Conservation (phyloP, 106 monocot genomes). For the Cymbidium sinense region DNA sequence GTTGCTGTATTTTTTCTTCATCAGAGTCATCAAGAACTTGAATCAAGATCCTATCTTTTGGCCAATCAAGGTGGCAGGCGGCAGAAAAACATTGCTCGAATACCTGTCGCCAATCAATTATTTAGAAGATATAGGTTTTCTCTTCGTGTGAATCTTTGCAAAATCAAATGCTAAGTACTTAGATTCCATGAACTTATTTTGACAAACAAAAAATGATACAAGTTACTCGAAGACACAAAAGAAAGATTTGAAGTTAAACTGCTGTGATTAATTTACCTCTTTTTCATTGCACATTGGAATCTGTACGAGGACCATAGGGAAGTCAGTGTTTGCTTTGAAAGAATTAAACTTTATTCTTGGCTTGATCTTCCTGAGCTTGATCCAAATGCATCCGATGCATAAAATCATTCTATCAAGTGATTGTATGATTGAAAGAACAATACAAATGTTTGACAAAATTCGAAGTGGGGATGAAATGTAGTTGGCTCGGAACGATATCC, state of each 20-base stretch:
- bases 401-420: slow-evolving; percentile 5
- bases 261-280: slow-evolving; percentile 3
- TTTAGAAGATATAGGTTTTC: neutral
- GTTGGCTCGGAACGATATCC: slow-evolving; percentile 4
- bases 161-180: no score
- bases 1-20: slow-evolving; percentile 7
- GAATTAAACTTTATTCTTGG: neutral
- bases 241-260: no score
- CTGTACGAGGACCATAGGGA: neutral
- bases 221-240: no score
- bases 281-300: slow-evolving; percentile 26
- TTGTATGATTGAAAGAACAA: slow-evolving; percentile 12
- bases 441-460: slow-evolving; percentile 1
- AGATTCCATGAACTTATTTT: no score
- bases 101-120: slow-evolving; percentile 9
- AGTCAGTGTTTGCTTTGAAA: neutral
- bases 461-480: slow-evolving; percentile 9
- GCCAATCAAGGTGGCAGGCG: slow-evolving; percentile 21
- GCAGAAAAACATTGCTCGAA: slow-evolving; percentile 16
- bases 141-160: no score
- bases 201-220: no score
- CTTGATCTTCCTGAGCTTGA: slow-evolving; percentile 14
- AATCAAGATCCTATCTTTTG: slow-evolving; percentile 20
- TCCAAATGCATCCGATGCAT: slow-evolving; percentile 16
- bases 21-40: slow-evolving; percentile 26